Evolutionary conservation across 257 asterid genomes (phyloP), one percentile per base, ranked within the genome.

Genomic region (Lantana camara): DNA sequence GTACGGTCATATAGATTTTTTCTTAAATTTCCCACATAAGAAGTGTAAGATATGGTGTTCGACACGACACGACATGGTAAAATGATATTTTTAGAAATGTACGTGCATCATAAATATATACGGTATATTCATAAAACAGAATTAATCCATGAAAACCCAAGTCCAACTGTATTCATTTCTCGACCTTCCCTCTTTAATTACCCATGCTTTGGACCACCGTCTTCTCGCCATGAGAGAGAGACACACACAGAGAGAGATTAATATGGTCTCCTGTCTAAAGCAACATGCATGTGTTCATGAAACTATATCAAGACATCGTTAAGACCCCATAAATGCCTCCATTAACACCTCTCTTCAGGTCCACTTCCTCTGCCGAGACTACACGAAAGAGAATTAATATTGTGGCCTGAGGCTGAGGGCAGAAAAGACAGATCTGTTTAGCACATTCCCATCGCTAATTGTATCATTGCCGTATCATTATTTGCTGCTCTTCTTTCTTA

Each of bases 241-340:
- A 48, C 8, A 63, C 34, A 48, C 22, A 48, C 50, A 32, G 57
- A 37, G 32, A 9, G 52, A 16, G 24, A 19, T 16, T 7, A 48
- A 21, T n/a, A n/a, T 17, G 29, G 54, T 48, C 55, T 30, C 35
- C 20, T 37, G 49, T 20, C 34, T 49, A 49, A 64, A 13, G 54
- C 71, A 52, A 29, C 63, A 65, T 65, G 47, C 71, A 66, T 42
- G 55, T 29, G 37, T 24, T 11, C 37, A 52, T 52, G 58, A 52
- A 52, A 44, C 63, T 20, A 27, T 54, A 24, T 6, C 35, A 54
- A 53, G 55, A 41, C 37, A n/a, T 66, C 56, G 13, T 66, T 54
- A 55, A 42, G 34, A 66, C 22, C 71, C 70, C 71, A 66, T 54
- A 55, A 66, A 66, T 66, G 56, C 57, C 54, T 54, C 5, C 63